Base-by-base conservation (phyloP, 208 protist genomes). In the Leishmania turanica region DNA sequence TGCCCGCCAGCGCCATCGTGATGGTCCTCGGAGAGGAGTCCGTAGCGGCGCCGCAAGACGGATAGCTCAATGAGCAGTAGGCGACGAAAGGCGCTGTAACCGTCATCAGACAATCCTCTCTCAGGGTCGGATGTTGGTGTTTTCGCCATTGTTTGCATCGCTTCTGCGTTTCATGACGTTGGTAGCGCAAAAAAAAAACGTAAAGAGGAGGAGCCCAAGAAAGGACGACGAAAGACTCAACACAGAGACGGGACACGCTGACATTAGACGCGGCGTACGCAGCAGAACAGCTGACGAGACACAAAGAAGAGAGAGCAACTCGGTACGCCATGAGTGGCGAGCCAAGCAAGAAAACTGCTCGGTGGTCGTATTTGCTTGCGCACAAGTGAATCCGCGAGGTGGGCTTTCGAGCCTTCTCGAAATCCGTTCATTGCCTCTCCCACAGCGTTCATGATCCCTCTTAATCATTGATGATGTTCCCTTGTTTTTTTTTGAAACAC, bases 41-140 rank as follows among this genome's bases (percentile, higher is more conserved):
- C 51, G 60, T 85, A 85, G 60, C 82, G 82, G 2, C 71, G 58
- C 0, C 84, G 73, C 65, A 87, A 70, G 17, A 83, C 81, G 1
- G 79, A 85, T 37, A 88, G 74, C 69, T 88, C 80, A 34, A 88
- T 82, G 0, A 88, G 77, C 1, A 88, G 78, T 27, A 77, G 82
- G 9, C 82, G 82, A 34, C 82, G 76, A 9, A 81, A 66, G 72
- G 69, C 34, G 65, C 3, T 3, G 49, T 15, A 34, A 3, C 21
- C 68, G 60, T 74, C 42, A 19, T 51, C 37, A 47, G 74, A 42
- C 2, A 77, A 15, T 0, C 34, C 9, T 27, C 53, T 5, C 74
- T 65, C 56, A 1, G 53, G 17, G 11, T 40, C 37, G 3, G 74
- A 34, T 37, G 13, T 7, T 37, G 34, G 8, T 45, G 74, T 9